Evolutionary conservation across 768 basidiomycete genomes (phyloP).

Genomic region (Boletus rufocinnamomeus): DNA sequence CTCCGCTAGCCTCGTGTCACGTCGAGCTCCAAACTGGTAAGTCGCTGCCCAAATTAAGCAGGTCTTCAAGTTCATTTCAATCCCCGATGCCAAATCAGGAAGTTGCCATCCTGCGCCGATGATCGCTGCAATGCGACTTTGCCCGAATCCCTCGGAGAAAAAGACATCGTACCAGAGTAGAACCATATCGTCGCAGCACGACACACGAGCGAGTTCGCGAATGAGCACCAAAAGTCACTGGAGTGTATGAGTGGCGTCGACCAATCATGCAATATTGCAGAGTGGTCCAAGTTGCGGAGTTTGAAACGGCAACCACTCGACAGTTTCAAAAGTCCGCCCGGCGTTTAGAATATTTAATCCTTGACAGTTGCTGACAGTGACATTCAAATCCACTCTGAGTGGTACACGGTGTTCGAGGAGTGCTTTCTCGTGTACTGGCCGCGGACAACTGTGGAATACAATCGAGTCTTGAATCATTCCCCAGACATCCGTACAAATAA

Average conservation of each 20-base stretch:
- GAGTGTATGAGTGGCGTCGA: no score
- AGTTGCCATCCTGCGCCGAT: constrained; percentile 15
- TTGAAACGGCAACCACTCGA: not conserved
- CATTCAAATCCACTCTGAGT: no score
- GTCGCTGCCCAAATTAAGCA: constrained; percentile 27
- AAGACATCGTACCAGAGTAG: not conserved
- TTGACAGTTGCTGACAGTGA: no score
- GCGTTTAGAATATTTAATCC: no score
- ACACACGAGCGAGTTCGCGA: no score
- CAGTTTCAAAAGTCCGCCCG: not conserved
- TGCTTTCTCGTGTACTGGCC: not conserved
- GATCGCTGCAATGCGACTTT: constrained; percentile 12
- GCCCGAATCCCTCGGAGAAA: not conserved
- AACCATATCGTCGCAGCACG: no score
- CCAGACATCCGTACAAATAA: not conserved
- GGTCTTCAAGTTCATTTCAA: constrained; percentile 30
- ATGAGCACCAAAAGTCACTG: no score
- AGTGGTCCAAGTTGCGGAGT: not conserved
- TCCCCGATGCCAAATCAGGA: constrained; percentile 19
- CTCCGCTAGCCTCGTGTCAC: constrained; percentile 24
- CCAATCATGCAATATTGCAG: no score
- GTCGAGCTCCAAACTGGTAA: constrained; percentile 9
- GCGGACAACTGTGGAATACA: not conserved
- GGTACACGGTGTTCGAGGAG: no score
- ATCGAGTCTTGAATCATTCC: not conserved